These are phyloP conservation scores for Chaetomidium leptoderma DNA, from an alignment of 495 filamentous ascomycete species.

Conservation along the genomic window DNA sequence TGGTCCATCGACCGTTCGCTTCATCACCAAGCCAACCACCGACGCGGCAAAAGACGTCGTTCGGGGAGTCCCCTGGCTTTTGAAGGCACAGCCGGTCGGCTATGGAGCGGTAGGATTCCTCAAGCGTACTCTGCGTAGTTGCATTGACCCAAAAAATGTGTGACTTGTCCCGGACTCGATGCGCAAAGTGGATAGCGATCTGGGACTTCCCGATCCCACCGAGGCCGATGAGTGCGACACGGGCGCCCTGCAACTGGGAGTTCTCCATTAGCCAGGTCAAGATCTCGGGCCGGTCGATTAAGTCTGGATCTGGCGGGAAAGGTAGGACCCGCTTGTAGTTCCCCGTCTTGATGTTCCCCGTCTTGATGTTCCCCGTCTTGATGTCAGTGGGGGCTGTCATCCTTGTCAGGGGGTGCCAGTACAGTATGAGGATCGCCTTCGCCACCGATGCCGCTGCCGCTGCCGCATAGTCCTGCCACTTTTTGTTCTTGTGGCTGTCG, in stretches of 20 bases:
- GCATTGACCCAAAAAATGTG: slow-evolving; percentile 52
- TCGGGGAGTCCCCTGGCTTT: background rate
- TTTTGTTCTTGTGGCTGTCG: slow-evolving; percentile 45
- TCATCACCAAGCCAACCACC: slow-evolving; percentile 8
- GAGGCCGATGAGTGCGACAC: slow-evolving; percentile 23
- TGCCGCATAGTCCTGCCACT: slow-evolving; percentile 43
- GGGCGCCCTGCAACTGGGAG: background rate
- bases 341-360: too few relatives aligned
- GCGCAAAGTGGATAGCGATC: slow-evolving; percentile 36
- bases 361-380: too few relatives aligned
- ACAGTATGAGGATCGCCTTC: slow-evolving; percentile 16
- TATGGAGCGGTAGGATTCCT: slow-evolving; percentile 34
- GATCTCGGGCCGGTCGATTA: slow-evolving; percentile 4
- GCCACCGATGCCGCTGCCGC: slow-evolving; percentile 32
- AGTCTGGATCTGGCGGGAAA: slow-evolving; percentile 10
- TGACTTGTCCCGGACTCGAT: slow-evolving; percentile 24
- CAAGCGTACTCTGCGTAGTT: slow-evolving; percentile 38
- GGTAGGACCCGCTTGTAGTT: background rate
- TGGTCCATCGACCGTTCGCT: slow-evolving; percentile 35
- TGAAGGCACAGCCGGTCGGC: background rate
- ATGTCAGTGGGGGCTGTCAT: background rate
- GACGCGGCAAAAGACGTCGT: background rate
- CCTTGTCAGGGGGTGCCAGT: background rate
- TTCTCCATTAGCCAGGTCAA: slow-evolving; percentile 1
- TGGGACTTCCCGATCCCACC: slow-evolving; percentile 30